Evolutionary conservation across 2,329 filamentous ascomycete genomes (phyloP), one percentile per base, ranked within the genome.

Genomic region (Nothophaeocryptopus gaeumannii): DNA sequence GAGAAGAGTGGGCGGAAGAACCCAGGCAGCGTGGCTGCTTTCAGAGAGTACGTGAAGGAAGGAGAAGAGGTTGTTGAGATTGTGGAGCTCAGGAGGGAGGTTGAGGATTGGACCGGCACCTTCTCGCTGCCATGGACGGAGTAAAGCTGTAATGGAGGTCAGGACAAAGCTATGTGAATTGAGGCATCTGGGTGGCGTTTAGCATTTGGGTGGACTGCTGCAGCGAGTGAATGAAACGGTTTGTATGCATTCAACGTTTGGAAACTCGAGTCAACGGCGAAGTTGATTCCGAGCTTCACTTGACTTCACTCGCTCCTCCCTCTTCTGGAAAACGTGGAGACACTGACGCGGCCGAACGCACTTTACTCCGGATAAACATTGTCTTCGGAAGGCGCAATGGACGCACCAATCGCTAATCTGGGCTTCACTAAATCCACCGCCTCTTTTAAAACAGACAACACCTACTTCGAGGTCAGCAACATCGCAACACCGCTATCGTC

Each of bases 91-190:
- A 79, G 82, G 59, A 81, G 82, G 57, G 86, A 89, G 72, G 85
- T 90, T n/a, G 81, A 83, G 59, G 83, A 86, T 61, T 90, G 86
- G 86, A 85, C 88, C 9, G 81, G 84, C 44, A 88, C 84, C 1
- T 89, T 88, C 64, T 79, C 83, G 2, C 70, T 88, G 58, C 86
- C 86, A 9, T 89, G 85, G 85, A 45, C 50, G 10, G 50, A 53
- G 41, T 45, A 26, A 26, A 45, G 39, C n/a, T 47, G 47, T 39
- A 32, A 42, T 50, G 37, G 33, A 31, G 29, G 47, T 10, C 29
- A 37, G 43, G 11, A 37, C 12, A 14, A 43, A 14, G 34, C 16
- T 34, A 15, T 40, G 39, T 30, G 32, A 26, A 13, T n/a, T 12
- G 39, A 13, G 14, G 42, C 26, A 15, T 33, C 40, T 14, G 36